These are phyloP conservation scores for Pisolithus marmoratus DNA, from an alignment of 768 basidiomycete genomes.

Conservation along the genomic window DNA sequence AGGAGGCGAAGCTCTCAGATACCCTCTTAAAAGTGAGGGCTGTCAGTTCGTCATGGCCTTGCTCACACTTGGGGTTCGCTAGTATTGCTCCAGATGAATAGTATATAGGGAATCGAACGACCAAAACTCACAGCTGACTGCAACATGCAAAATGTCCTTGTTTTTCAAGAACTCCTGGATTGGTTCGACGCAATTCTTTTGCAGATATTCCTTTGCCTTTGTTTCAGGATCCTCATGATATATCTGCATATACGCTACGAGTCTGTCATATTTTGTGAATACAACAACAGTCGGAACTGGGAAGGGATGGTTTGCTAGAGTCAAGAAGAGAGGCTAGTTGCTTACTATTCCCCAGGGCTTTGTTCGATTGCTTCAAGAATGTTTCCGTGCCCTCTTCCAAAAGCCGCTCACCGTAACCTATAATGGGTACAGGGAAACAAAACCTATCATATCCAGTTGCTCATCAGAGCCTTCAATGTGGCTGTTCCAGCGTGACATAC, in stretches of 20 bases:
- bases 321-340: not conserved
- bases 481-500: not conserved
- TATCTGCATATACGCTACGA: not conserved
- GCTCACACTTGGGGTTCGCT: not conserved
- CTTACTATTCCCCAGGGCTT: constrained; percentile 2
- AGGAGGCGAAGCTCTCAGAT: not conserved
- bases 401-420: not conserved
- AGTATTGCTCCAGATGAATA: not conserved
- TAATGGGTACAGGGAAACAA: constrained; percentile 1
- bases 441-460: not conserved
- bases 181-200: not conserved
- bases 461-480: not conserved
- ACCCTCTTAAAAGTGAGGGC: constrained; percentile 1
- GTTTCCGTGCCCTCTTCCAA: not conserved
- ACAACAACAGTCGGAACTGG: constrained; percentile 1
- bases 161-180: not conserved
- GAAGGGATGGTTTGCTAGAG: too few species aligned
- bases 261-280: constrained; percentile 5
- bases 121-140: not conserved
- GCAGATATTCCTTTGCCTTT: not conserved
- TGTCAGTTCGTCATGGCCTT: not conserved
- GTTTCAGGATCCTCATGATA: not conserved
- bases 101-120: not conserved
- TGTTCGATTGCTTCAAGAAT: not conserved
- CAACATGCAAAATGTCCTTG: not conserved